Base-by-base conservation (phyloP, 345 rosid species). In the Rhodomyrtus tomentosa region DNA sequence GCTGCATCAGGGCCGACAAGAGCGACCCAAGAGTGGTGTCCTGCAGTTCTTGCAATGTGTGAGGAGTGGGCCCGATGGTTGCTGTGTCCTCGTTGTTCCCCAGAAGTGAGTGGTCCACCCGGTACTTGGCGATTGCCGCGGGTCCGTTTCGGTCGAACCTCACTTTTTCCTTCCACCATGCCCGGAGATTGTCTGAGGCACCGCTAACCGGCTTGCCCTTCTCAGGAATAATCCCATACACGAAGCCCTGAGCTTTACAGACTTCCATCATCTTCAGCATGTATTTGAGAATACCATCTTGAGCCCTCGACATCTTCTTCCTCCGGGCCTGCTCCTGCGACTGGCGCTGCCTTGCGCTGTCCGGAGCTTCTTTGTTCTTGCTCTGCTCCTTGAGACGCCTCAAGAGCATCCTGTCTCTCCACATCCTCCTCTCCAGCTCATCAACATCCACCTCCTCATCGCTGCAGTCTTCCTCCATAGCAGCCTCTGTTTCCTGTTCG, bases 181-280 rank as follows among this genome's bases (percentile, higher is more conserved):
- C 96, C 40, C 98, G 90, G n/a, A 95, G 91, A 84, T 93, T 95
- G 85, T 95, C 98, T 3, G 98, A 95, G n/a, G 98, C 95, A 50
- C 98, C 98, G n/a, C 92, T 92, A 73, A 95, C 98, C 0, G 98
- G 96, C 85, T 95, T 95, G 12, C 98, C 98, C 83, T 95, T 95
- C 92, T 95, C 98, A 48, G 96, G 96, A 83, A 95, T 95, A 86
- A 95, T 93, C 55, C 98, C 98, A 82, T 94, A 94, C 24, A 94
- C 98, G 84, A 94, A 94, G 50, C 98, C 98, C 82, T 94, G 98
- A 72, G 98, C 98, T 86, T 94, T 92, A 86, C 98, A 94, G 81
- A 93, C 98, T 83, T 94, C 98, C 98, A 94, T 94, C 98, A 94
- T 94, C 85, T 93, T 94, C 89, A 94, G 88, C 98, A 94, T 95